Evolutionary conservation across 768 basidiomycete species (phyloP).

Genomic region (Mycena metata): DNA sequence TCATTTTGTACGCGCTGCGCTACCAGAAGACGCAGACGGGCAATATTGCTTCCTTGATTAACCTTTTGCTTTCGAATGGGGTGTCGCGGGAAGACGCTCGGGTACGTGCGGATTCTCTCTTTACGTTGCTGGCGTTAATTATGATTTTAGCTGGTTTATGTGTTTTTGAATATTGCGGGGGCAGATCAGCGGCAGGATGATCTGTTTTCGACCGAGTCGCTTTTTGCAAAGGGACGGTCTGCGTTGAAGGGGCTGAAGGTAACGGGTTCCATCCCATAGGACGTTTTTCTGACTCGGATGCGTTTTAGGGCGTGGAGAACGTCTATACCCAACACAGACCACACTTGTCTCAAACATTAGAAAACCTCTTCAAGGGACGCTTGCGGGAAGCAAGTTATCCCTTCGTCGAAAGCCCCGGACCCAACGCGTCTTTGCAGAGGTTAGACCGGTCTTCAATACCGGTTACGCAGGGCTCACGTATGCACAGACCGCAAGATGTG

Average conservation of each 20-base stretch:
- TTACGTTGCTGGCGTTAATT: slow-evolving; percentile 17
- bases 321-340: slow-evolving; percentile 98
- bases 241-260: slow-evolving; percentile 97
- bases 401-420: slow-evolving; percentile 78
- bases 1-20: slow-evolving; percentile 92
- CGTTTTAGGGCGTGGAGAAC: slow-evolving; percentile 91
- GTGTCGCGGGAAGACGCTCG: slow-evolving; percentile 82
- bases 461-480: slow-evolving; percentile 9
- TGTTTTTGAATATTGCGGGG: slow-evolving; percentile 92
- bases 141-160: slow-evolving; percentile 84
- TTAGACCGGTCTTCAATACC: slow-evolving; percentile 44
- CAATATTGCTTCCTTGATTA: slow-evolving; percentile 86
- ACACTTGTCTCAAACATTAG: slow-evolving; percentile 92
- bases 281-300: no score
- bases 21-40: slow-evolving; percentile 91
- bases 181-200: slow-evolving; percentile 98
- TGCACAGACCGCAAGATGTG: slow-evolving; percentile 88
- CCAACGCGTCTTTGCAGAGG: slow-evolving; percentile 81
- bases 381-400: slow-evolving; percentile 92
- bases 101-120: slow-evolving; percentile 53
- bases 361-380: slow-evolving; percentile 87
- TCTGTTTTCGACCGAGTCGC: slow-evolving; percentile 93
- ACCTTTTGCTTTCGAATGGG: slow-evolving; percentile 80
- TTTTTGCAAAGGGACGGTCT: slow-evolving; percentile 93
- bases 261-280: slow-evolving; percentile 21